phyloP scores from a whole-genome alignment of 805 yeast genomes.

The Schwanniomyces polymorphus region DNA sequence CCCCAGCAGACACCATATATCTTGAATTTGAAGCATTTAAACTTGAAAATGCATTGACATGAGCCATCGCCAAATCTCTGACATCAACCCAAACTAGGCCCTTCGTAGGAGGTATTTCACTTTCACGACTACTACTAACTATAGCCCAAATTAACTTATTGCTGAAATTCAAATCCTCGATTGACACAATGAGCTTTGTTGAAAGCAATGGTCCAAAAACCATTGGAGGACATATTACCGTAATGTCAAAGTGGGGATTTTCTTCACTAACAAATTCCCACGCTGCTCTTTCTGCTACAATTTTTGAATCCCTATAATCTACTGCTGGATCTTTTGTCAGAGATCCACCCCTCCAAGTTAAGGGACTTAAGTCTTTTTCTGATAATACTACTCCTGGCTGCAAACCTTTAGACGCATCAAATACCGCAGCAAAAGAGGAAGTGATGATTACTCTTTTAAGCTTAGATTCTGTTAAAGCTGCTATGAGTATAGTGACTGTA shows the following conservation, averaged over 20 bases:
- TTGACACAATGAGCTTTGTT: conserved; percentile 10
- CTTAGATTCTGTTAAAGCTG: conserved; percentile 5
- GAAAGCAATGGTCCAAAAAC: conserved; percentile 20
- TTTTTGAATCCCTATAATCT: conserved; percentile 18
- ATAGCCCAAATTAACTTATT: conserved; percentile 17
- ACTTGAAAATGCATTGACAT: conserved; percentile 37
- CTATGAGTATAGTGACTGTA: conserved; percentile 17
- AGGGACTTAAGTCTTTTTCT: conserved; percentile 14
- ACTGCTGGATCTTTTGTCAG: conserved; percentile 13
- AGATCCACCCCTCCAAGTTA: conserved; percentile 14
- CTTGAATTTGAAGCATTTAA: conserved; percentile 7
- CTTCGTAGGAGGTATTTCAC: conserved; percentile 17
- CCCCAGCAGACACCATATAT: conserved; percentile 26
- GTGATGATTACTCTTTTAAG: conserved; percentile 18
- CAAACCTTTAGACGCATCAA: conserved; percentile 15
- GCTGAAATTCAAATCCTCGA: conserved; percentile 13
- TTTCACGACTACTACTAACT: conserved; percentile 3
- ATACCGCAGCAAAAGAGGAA: conserved; percentile 21
- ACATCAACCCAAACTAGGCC: conserved; percentile 43
- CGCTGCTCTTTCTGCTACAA: conserved; percentile 16
- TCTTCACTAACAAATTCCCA: conserved; percentile 14
- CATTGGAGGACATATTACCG: conserved; percentile 16
- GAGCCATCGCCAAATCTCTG: conserved; percentile 63
- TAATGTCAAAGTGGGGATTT: conserved; percentile 14
- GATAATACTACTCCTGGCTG: conserved; percentile 13